Evolutionary conservation across 495 filamentous ascomycete genomes (phyloP).

Genomic region (Pseudotulostoma volvatum): DNA sequence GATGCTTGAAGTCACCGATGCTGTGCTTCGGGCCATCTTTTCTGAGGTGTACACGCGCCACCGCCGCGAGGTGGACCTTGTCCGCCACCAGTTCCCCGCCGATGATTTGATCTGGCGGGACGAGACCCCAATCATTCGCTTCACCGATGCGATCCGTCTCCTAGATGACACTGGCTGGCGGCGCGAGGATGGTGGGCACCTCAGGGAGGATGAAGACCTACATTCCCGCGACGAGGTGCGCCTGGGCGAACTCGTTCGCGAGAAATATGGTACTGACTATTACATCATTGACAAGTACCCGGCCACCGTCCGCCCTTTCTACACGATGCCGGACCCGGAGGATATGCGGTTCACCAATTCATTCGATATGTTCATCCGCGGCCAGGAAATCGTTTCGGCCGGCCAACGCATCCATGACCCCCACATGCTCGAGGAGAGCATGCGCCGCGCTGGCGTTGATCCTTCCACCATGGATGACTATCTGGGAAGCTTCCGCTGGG

Average conservation of each 20-base stretch:
- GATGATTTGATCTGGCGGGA: constrained; percentile 66
- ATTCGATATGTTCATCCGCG: constrained; percentile 89
- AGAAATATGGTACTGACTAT: constrained; percentile 79
- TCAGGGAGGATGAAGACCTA: constrained; percentile 60
- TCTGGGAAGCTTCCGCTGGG: constrained; percentile 73
- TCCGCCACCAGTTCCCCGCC: constrained; percentile 50
- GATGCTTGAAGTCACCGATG: constrained; percentile 58
- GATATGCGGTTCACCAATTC: constrained; percentile 68
- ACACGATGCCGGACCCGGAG: constrained; percentile 75
- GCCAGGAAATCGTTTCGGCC: constrained; percentile 82
- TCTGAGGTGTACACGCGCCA: constrained; percentile 47
- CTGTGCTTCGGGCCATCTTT: constrained; percentile 70
- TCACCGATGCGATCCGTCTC: constrained; percentile 61
- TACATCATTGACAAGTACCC: constrained; percentile 95
- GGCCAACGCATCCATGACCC: constrained; percentile 85
- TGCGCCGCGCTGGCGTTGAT: constrained; percentile 60
- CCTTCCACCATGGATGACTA: constrained; percentile 72
- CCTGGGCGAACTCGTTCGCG: constrained; percentile 64
- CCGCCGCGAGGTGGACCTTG: constrained; percentile 49
- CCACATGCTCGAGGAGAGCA: constrained; percentile 52
- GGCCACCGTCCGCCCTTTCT: constrained; percentile 68
- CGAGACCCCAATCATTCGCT: constrained; percentile 64
- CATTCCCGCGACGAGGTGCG: constrained; percentile 76
- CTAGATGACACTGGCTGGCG: constrained; percentile 69
- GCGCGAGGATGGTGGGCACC: constrained; percentile 53